Percentiles rank a stretch among this genome's conserved stretches.
Evolutionary conservation across 2,329 filamentous ascomycete species (phyloP).

Genomic region (Penicillium palitans): DNA sequence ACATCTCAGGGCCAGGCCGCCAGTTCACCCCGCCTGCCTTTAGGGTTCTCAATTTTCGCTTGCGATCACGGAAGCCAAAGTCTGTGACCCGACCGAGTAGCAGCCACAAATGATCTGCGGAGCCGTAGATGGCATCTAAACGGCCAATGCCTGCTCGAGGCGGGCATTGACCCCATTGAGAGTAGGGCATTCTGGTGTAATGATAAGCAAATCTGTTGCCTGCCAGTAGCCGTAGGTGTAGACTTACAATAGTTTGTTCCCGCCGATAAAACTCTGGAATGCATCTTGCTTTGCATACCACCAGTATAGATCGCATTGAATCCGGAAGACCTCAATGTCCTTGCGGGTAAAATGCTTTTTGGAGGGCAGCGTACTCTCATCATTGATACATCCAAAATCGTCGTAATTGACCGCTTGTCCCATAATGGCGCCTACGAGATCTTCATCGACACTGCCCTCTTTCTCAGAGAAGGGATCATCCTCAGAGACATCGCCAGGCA

Average conservation of each 20-base stretch:
- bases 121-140: conserved; percentile 78
- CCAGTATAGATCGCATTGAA: conserved; percentile 86
- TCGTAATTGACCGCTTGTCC: conserved; percentile 61
- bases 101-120: conserved; percentile 83
- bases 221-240: background rate
- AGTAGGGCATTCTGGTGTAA: conserved; percentile 68
- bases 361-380: conserved; percentile 20
- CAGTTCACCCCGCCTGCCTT: conserved; percentile 59
- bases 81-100: conserved; percentile 76
- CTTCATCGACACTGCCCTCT: conserved; percentile 55
- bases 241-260: conserved; percentile 79
- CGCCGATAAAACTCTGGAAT: conserved; percentile 86
- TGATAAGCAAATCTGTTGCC: conserved; percentile 26
- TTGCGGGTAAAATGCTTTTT: conserved; percentile 45
- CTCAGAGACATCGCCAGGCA: conserved; percentile 37
- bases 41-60: conserved; percentile 71
- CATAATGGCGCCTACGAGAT: conserved; percentile 58
- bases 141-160: conserved; percentile 78
- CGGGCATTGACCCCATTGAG: conserved; percentile 80
- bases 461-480: conserved; percentile 45
- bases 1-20: conserved; percentile 55
- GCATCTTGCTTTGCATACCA: conserved; percentile 95
- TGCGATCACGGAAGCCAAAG: conserved; percentile 75
- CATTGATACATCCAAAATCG: conserved; percentile 54
- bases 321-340: conserved; percentile 78